phyloP scores from a whole-genome alignment of 345 rosid genomes.

The Eutrema japonicum region DNA sequence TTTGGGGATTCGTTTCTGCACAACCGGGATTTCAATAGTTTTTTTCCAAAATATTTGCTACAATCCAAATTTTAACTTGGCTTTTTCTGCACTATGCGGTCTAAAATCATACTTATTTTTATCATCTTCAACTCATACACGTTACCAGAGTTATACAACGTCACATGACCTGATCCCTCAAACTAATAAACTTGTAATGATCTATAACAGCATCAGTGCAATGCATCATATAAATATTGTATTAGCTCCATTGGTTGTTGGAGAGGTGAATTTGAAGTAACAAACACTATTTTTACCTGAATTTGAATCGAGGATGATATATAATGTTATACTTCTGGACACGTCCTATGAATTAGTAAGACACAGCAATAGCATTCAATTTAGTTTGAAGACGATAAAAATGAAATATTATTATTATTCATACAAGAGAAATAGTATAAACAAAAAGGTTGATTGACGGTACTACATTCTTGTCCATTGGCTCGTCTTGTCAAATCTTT shows the following conservation, averaged over 20 bases:
- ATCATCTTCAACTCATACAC: too few species aligned
- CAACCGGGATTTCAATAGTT: slow-evolving; percentile 30
- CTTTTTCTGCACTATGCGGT: slow-evolving; percentile 3
- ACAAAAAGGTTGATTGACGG: slow-evolving; percentile 41
- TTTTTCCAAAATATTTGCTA: slow-evolving; percentile 20
- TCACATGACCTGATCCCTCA: too few species aligned
- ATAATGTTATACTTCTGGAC: background rate
- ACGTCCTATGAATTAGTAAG: slow-evolving; percentile 7
- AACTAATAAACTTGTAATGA: too few species aligned
- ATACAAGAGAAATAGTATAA: background rate
- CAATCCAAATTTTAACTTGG: slow-evolving; percentile 20
- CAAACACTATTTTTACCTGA: background rate
- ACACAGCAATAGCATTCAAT: slow-evolving; percentile 34
- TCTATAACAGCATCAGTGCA: too few species aligned
- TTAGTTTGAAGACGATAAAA: slow-evolving; percentile 21
- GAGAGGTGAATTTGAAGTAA: slow-evolving; percentile 24
- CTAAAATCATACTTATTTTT: background rate
- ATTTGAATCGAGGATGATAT: slow-evolving; percentile 12
- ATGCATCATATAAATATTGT: background rate
- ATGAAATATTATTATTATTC: background rate
- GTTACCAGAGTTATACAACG: too few species aligned
- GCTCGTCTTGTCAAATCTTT: slow-evolving; percentile 47
- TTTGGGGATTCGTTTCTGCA: slow-evolving; percentile 22
- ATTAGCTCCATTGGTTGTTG: slow-evolving; percentile 13
- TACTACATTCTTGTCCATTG: slow-evolving; percentile 47